Base-by-base conservation (phyloP, 352 stramenopile species). In the Ochromonadaceae sp. region DNA sequence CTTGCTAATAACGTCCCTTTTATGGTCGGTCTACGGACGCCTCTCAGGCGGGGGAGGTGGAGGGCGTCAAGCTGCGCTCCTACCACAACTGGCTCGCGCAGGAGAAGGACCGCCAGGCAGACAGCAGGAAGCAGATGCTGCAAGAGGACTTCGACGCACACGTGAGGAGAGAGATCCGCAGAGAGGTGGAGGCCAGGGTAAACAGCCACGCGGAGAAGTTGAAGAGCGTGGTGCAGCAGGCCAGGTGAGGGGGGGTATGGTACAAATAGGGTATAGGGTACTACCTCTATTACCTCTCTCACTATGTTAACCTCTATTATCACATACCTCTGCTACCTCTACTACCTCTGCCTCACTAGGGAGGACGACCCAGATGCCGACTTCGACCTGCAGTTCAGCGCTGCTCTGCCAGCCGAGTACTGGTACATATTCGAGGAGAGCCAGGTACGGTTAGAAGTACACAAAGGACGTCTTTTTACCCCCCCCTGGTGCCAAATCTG, bases 381-480 rank as follows among this genome's bases (percentile, higher is more conserved):
- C n/a, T n/a, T n/a, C n/a, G n/a, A 43, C 30, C 42, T 58, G 31
- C 49, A 35, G 20, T 56, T 58, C n/a, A 9, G 10, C 39, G 15
- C 7, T 35, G 10, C 5, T 12, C 31, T 58, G 10, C 49, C 49
- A 5, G 15, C 39, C 25, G 49, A 58, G n/a, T 58, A 46, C 49
- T 58, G 49, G 49, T 58, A 58, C n/a, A 58, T 58, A 7, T 58
- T 58, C n/a, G 49, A 58, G 26, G 49, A 58, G n/a, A 43, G 5
- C 31, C n/a, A n/a, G n/a, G n/a, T n/a, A n/a, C n/a, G n/a, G n/a
- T n/a, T n/a, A n/a, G n/a, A n/a, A n/a, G n/a, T n/a, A n/a, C n/a
- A n/a, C n/a, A n/a, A n/a, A n/a, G n/a, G n/a, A n/a, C n/a, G n/a
- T n/a, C n/a, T n/a, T n/a, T n/a, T n/a, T n/a, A n/a, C n/a, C n/a